These are phyloP conservation scores for Alternaria angustiovoidea DNA, from an alignment of 2,329 filamentous ascomycete genomes.

Conservation along the genomic window DNA sequence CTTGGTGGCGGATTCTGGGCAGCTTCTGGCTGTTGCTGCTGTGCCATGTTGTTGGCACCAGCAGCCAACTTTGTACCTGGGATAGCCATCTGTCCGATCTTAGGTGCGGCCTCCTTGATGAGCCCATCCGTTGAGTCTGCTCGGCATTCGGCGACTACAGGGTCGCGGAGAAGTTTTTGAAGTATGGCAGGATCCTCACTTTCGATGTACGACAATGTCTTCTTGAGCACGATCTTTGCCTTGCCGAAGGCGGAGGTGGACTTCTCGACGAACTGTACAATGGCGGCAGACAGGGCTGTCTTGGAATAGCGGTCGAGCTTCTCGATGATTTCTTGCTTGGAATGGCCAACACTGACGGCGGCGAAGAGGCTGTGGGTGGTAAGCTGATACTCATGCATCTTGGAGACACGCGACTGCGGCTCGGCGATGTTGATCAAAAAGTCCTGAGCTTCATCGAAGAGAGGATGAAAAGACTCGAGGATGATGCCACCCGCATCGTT, in stretches of 20 bases:
- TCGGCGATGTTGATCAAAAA: conserved; percentile 97
- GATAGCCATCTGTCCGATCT: conserved; percentile 87
- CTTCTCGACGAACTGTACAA: conserved; percentile 79
- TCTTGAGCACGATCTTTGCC: conserved; percentile 91
- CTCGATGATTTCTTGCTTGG: conserved; percentile 87
- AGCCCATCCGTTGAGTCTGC: conserved; percentile 77
- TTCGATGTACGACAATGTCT: conserved; percentile 94
- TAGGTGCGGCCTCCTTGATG: conserved; percentile 82
- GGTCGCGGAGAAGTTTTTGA: conserved; percentile 84
- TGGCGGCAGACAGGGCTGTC: conserved; percentile 81
- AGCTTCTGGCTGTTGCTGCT: conserved; percentile 45
- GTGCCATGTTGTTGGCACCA: conserved; percentile 74
- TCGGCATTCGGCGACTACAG: conserved; percentile 79
- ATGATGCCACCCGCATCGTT: conserved; percentile 88
- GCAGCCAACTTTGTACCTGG: conserved; percentile 94
- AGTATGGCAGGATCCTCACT: conserved; percentile 87
- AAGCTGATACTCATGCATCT: conserved; percentile 91
- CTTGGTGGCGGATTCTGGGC: conserved; percentile 45
- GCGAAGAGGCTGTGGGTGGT: conserved; percentile 94
- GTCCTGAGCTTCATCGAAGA: conserved; percentile 87
- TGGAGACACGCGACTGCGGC: conserved; percentile 86
- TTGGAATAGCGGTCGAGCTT: conserved; percentile 90
- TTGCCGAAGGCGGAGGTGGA: conserved; percentile 94
- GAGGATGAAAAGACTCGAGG: conserved; percentile 89
- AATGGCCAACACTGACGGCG: conserved; percentile 91